A percentile compares a stretch with the other conserved stretches of the same genome.
phyloP scores from a whole-genome alignment of 179 eudicot species.

The Silene noctiflora region DNA sequence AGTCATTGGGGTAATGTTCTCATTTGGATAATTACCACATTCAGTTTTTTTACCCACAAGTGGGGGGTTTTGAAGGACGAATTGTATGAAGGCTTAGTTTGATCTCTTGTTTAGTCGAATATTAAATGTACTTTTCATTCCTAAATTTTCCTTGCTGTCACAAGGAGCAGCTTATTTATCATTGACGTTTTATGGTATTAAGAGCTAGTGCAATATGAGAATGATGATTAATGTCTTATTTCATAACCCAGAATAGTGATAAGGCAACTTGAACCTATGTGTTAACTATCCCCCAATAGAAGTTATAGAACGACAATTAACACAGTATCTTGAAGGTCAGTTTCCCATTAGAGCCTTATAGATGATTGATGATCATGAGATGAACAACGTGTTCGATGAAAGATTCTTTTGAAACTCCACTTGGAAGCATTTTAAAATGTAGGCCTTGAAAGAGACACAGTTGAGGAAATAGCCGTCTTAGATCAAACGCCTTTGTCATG shows the following conservation, averaged over 20 bases:
- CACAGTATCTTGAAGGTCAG: not conserved
- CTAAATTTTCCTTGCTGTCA: not conserved
- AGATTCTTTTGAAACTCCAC: not conserved
- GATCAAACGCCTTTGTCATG: not conserved
- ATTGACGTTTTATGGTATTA: not conserved
- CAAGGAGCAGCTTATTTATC: not conserved
- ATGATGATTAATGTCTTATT: not conserved
- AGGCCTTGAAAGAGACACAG: not conserved
- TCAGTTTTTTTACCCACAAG: not conserved
- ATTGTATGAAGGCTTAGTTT: not conserved
- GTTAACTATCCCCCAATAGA: not conserved
- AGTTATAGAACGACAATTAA: not conserved
- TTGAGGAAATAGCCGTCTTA: not conserved
- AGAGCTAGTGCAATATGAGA: not conserved
- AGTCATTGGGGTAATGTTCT: no score
- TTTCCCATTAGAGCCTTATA: not conserved
- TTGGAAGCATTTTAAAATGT: constrained; percentile 7
- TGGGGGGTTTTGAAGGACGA: not conserved
- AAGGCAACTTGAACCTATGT: not conserved
- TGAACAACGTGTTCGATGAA: not conserved
- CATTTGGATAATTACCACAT: no score
- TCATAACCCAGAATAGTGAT: not conserved
- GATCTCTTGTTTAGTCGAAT: not conserved
- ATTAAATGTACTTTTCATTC: not conserved
- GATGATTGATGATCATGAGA: not conserved